Conservation (phyloP, 352 stramenopile species). For the Globisporangium carolinianum region DNA sequence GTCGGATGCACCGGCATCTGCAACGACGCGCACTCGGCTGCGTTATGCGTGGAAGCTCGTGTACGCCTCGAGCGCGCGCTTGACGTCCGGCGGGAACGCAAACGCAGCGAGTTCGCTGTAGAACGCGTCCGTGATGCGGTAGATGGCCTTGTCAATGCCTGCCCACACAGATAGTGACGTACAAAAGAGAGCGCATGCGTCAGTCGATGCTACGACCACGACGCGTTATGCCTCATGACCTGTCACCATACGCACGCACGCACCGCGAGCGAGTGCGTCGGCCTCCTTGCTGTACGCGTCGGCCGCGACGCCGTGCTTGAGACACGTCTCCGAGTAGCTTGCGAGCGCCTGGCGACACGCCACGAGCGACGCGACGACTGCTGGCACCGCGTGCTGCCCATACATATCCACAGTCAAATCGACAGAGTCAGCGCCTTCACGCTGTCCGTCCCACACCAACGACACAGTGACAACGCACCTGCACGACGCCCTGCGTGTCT, state of each 20-base stretch:
- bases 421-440: too few species aligned
- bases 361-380: slow-evolving; percentile 58
- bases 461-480: slow-evolving; percentile 29
- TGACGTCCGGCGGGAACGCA: slow-evolving; percentile 37
- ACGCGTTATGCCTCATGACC: not conserved
- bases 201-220: not conserved
- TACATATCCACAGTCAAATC: slow-evolving; percentile 1
- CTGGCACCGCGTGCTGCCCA: slow-evolving; percentile 54
- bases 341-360: slow-evolving; percentile 59
- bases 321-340: slow-evolving; percentile 59
- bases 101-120: slow-evolving; percentile 53
- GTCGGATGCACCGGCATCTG: slow-evolving; percentile 5
- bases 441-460: not conserved
- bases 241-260: not conserved
- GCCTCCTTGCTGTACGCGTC: slow-evolving; percentile 63
- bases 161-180: not conserved
- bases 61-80: slow-evolving; percentile 43
- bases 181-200: not conserved
- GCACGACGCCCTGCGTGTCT: slow-evolving; percentile 57
- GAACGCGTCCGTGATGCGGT: slow-evolving; percentile 69
- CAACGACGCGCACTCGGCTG: too few species aligned
- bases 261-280: slow-evolving; percentile 39
- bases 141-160: slow-evolving; percentile 77
- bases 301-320: slow-evolving; percentile 48
- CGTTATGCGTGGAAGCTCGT: slow-evolving; percentile 29